These are phyloP conservation scores for Crucihimalaya himalaica DNA, from an alignment of 345 rosid genomes.

Conservation along the genomic window DNA sequence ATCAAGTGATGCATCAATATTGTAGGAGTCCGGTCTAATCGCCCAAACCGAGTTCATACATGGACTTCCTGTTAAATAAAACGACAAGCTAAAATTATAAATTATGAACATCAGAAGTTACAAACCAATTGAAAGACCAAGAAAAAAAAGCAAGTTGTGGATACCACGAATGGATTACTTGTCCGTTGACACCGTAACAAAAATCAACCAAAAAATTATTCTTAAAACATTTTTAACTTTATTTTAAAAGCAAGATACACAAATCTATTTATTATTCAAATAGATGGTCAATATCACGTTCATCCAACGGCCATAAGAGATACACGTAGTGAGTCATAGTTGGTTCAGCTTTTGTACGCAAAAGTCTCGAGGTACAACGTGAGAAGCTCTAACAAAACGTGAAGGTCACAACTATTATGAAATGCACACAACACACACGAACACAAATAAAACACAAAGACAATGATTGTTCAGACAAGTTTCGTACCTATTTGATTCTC, in stretches of 20 bases:
- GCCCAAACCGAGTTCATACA: too few species aligned
- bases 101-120: background rate
- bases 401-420: conserved; percentile 46
- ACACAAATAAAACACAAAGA: conserved; percentile 24
- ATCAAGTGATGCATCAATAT: too few species aligned
- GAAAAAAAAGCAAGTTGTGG: conserved; percentile 8
- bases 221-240: background rate
- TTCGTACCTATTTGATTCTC: conserved; percentile 17
- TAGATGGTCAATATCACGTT: conserved; percentile 2
- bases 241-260: background rate
- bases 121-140: background rate
- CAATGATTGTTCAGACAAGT: conserved; percentile 32
- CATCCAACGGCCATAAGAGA: conserved; percentile 22
- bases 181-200: conserved; percentile 28
- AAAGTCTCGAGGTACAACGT: conserved; percentile 47
- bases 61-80: too few species aligned
- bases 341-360: background rate
- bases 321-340: conserved; percentile 14
- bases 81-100: background rate
- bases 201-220: conserved; percentile 30
- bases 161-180: conserved; percentile 32
- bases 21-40: too few species aligned
- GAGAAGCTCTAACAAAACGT: conserved; percentile 61
- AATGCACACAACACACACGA: conserved; percentile 26
- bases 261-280: conserved; percentile 7